phyloP scores from a whole-genome alignment of 2,329 filamentous ascomycete genomes.

The Orbilia ellipsospora region DNA sequence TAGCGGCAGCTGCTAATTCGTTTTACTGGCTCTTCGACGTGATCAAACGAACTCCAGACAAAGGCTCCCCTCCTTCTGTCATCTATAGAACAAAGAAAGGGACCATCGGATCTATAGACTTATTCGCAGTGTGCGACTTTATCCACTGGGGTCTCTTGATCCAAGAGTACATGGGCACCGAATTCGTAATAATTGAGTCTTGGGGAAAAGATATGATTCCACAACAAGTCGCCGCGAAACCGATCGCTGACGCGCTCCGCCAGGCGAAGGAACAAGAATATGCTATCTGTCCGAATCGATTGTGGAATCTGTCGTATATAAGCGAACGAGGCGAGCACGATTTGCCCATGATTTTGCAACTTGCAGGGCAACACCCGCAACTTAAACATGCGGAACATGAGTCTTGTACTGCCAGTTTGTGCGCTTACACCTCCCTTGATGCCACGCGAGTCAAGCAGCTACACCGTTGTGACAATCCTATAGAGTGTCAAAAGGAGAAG shows the following conservation, averaged over 20 bases:
- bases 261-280: neutral
- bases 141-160: slow-evolving; percentile 21
- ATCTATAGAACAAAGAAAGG: slow-evolving; percentile 9
- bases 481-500: neutral
- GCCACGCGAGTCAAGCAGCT: slow-evolving; percentile 25
- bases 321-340: slow-evolving; percentile 28
- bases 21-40: slow-evolving; percentile 32
- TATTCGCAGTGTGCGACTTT: slow-evolving; percentile 28
- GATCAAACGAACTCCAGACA: slow-evolving; percentile 1
- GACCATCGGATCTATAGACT: neutral
- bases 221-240: slow-evolving; percentile 5
- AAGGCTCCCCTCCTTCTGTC: neutral
- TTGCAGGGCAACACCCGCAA: slow-evolving; percentile 6
- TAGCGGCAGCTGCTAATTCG: slow-evolving; percentile 1
- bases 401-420: slow-evolving; percentile 14
- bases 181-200: slow-evolving; percentile 2
- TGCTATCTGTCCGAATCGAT: slow-evolving; percentile 19
- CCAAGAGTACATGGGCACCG: slow-evolving; percentile 17
- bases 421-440: slow-evolving; percentile 21
- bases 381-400: slow-evolving; percentile 24
- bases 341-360: slow-evolving; percentile 14
- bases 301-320: slow-evolving; percentile 25
- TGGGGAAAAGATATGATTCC: slow-evolving; percentile 24
- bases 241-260: slow-evolving; percentile 5
- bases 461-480: slow-evolving; percentile 9